Evolutionary conservation across 192 early-diverging fungal species (phyloP).

Genomic region (Neocallimastix lanati): DNA sequence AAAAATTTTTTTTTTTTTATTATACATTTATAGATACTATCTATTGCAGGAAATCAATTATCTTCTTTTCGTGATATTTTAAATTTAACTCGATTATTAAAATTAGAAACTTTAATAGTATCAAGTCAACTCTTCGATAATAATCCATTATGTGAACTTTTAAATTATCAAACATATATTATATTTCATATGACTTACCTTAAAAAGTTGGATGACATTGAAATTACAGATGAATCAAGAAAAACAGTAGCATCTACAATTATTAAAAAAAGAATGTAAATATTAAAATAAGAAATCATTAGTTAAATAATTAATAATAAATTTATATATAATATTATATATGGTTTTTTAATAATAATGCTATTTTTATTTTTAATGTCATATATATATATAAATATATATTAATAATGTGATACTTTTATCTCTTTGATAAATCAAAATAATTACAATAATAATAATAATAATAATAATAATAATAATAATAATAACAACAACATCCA

Average conservation of each 20-base stretch:
- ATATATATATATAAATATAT: too few species aligned
- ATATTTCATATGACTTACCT: slow-evolving; percentile 33
- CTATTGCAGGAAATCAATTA: slow-evolving; percentile 29
- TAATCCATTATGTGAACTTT: slow-evolving; percentile 33
- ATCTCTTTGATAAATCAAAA: too few species aligned
- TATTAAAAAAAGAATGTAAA: slow-evolving; percentile 39
- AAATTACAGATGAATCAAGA: slow-evolving; percentile 32
- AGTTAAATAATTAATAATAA: too few species aligned
- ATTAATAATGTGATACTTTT: too few species aligned
- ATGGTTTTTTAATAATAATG: too few species aligned
- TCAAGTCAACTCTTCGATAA: slow-evolving; percentile 31
- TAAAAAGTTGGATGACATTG: slow-evolving; percentile 24
- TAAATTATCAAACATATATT: slow-evolving; percentile 43
- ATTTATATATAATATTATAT: too few species aligned
- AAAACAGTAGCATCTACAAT: slow-evolving; percentile 33
- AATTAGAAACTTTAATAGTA: slow-evolving; percentile 21
- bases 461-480: too few species aligned
- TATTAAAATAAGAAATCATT: too few species aligned
- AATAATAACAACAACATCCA: too few species aligned
- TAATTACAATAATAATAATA: too few species aligned
- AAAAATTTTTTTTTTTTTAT: too few species aligned
- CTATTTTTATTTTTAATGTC: too few species aligned
- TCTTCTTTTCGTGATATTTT: slow-evolving; percentile 36
- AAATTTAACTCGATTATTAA: slow-evolving; percentile 21
- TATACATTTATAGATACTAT: slow-evolving; percentile 13